Base-by-base conservation (phyloP, 1,139 yeast species). In the Casaregolazyma suthepensis region DNA sequence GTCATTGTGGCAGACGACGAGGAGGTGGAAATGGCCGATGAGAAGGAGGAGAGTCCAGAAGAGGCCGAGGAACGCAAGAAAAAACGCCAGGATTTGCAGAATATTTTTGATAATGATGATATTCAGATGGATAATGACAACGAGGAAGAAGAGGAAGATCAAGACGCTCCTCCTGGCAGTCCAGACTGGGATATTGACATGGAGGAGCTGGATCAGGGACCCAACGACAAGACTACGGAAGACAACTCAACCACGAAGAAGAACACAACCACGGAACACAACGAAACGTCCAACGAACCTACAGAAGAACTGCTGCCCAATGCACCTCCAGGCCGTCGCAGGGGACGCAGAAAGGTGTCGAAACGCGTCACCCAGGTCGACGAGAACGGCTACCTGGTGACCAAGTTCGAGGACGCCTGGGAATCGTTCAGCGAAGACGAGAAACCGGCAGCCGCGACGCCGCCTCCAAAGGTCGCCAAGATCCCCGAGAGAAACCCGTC, bases 361-460 rank as follows among this genome's bases (percentile, higher is more conserved):
- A 57, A 57, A 42, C 51, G 47, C 44, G 56, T 55, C 18, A 51
- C 54, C 2, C 51, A 50, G 35, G 54, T 50, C 15, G 59, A 60
- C 48, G 55, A 46, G 5, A 52, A 53, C 18, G 61, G 61, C 3
- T 59, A 59, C 35, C 46, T 59, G 12, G 56, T 55, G n/a, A 58
- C 61, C 1, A 51, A 44, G 29, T 49, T 53, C n/a, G 57, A 56
- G 43, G 53, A 54, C 20, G 56, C 31, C 5, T 58, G 61, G 62
- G 59, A 54, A 35, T 56, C 59, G 9, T 54, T 52, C 44, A 56
- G 61, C 4, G 62, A 59, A 29, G 61, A 50, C 20, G 59, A n/a
- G 43, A 37, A 18, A 43, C 52, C 12, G 18, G 37, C 48, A 19
- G 46, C 48, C 1, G 37, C 49, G 12, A 38, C 35, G 7, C 50